These are phyloP conservation scores for Auxenochlorella pyrenoidosa DNA, from an alignment of 139 green algal genomes.

Conservation along the genomic window DNA sequence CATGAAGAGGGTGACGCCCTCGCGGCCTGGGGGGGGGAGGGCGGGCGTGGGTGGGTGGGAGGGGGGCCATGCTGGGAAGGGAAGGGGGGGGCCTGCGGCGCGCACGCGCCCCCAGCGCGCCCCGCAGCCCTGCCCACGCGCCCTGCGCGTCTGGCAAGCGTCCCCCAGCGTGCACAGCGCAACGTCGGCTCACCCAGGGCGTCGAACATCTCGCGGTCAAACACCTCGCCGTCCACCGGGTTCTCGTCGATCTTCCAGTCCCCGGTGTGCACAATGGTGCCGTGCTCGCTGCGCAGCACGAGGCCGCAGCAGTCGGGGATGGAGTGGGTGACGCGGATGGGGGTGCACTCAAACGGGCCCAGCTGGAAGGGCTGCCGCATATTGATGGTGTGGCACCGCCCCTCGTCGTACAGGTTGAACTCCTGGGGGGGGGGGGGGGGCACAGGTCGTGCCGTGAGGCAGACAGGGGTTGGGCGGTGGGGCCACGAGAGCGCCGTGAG, in stretches of 20 bases:
- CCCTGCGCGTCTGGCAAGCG: too few species aligned
- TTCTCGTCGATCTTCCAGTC: slow-evolving; percentile 99
- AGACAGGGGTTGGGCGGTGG: too few species aligned
- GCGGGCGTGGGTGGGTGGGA: background rate
- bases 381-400: slow-evolving; percentile 78
- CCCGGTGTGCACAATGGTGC: slow-evolving; percentile 93
- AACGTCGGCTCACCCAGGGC: slow-evolving; percentile 66
- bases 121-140: too few species aligned
- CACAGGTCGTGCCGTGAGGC: background rate
- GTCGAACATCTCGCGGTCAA: slow-evolving; percentile 93
- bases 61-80: too few species aligned
- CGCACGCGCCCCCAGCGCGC: too few species aligned
- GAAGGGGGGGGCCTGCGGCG: too few species aligned
- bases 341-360: slow-evolving; percentile 88
- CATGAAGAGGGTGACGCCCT: slow-evolving; percentile 94
- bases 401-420: slow-evolving; percentile 90
- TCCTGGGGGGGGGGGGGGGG: slow-evolving; percentile 56
- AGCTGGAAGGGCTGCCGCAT: slow-evolving; percentile 75
- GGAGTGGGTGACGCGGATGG: slow-evolving; percentile 96
- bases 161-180: too few species aligned
- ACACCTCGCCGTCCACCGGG: slow-evolving; percentile 90
- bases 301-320: slow-evolving; percentile 98
- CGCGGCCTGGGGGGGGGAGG: slow-evolving; percentile 58
- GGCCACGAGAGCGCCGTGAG: too few species aligned
- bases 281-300: slow-evolving; percentile 88